A percentile compares a stretch with the other conserved stretches of the same genome.
These are phyloP conservation scores for Glaciozyma antarctica DNA, from an alignment of 768 basidiomycete genomes.

Conservation along the genomic window DNA sequence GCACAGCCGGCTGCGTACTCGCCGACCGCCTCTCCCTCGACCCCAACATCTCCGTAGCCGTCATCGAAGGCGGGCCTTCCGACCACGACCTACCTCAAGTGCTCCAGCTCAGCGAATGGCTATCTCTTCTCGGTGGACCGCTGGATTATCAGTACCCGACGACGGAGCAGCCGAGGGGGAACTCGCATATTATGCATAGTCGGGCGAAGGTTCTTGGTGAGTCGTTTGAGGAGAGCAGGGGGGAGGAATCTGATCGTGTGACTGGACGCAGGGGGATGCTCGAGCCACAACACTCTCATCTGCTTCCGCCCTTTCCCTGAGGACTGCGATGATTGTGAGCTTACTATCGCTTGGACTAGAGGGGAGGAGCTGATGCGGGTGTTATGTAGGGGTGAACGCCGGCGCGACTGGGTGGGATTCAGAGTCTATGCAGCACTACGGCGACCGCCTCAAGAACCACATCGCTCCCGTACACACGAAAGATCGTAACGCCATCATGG, in stretches of 20 bases:
- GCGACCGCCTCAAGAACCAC: conserved; percentile 2
- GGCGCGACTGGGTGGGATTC: conserved; percentile 3
- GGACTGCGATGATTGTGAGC: conserved; percentile 9
- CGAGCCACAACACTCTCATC: conserved; percentile 11
- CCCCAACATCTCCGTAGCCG: conserved; percentile 33
- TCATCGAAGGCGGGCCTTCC: conserved; percentile 7
- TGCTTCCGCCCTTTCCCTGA: conserved; percentile 12
- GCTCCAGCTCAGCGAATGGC: conserved; percentile 5
- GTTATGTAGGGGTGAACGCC: conserved; percentile 2
- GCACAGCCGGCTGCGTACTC: conserved; percentile 39
- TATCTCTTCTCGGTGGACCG: not conserved
- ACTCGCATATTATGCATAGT: conserved; percentile 8
- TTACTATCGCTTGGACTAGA: not conserved
- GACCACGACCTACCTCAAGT: conserved; percentile 3
- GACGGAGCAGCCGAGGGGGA: conserved; percentile 6
- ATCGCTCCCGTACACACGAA: conserved; percentile 6
- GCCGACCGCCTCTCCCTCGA: conserved; percentile 43
- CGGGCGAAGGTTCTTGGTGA: conserved; percentile 6
- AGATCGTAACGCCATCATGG: conserved; percentile 10
- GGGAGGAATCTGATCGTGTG: not conserved
- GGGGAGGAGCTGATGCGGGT: not conserved
- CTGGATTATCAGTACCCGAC: conserved; percentile 5
- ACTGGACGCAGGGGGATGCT: not conserved
- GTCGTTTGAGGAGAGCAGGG: not conserved
- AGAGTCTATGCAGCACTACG: conserved; percentile 10